Percentiles rank a stretch among this genome's conserved stretches.
Conservation (phyloP, 768 basidiomycete genomes). For the Rickenella mellea region DNA sequence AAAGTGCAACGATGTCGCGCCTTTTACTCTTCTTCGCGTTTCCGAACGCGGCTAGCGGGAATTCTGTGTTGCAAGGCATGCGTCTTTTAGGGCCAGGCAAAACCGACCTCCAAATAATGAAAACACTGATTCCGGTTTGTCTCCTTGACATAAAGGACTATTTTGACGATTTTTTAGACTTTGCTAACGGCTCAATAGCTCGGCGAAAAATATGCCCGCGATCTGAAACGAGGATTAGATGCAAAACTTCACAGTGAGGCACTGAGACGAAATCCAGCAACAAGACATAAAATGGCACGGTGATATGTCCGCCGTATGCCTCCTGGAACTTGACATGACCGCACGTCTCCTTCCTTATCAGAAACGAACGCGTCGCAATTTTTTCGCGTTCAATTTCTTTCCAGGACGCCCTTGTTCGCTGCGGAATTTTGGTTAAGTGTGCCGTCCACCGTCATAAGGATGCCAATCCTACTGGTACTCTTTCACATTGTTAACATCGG, state of each 20-base stretch:
- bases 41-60: slow-evolving; percentile 14
- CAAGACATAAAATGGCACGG: too few relatives aligned
- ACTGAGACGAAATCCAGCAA: slow-evolving; percentile 41
- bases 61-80: slow-evolving; percentile 62
- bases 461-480: too few relatives aligned
- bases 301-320: too few relatives aligned
- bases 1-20: slow-evolving; percentile 51
- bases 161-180: not conserved
- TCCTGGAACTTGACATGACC: too few relatives aligned
- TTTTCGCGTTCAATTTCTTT: too few relatives aligned
- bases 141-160: not conserved
- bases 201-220: slow-evolving; percentile 56
- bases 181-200: slow-evolving; percentile 28
- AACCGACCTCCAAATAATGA: slow-evolving; percentile 36
- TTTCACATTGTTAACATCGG: too few relatives aligned
- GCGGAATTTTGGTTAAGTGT: too few relatives aligned
- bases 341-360: too few relatives aligned
- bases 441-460: too few relatives aligned
- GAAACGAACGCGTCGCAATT: too few relatives aligned
- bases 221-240: slow-evolving; percentile 48
- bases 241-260: slow-evolving; percentile 59
- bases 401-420: too few relatives aligned
- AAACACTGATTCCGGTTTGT: slow-evolving; percentile 47
- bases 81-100: slow-evolving; percentile 58
- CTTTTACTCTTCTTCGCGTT: slow-evolving; percentile 63